Evolutionary conservation across 2,329 filamentous ascomycete species (phyloP).

Genomic region (Apiospora aurea): DNA sequence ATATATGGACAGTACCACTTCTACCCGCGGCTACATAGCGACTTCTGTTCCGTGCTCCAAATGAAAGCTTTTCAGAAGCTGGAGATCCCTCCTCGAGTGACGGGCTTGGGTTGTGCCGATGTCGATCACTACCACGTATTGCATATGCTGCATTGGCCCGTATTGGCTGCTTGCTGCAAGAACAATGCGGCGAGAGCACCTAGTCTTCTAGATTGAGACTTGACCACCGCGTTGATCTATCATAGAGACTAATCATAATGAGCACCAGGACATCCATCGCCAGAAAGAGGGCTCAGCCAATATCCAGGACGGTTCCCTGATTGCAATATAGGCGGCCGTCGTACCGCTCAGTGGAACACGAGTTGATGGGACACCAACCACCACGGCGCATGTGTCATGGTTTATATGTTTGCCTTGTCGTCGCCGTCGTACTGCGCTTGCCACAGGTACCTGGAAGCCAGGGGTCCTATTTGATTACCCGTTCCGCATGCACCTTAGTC

Average conservation of each 20-base stretch:
- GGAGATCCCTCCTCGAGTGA: not conserved
- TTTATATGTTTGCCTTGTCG: not conserved
- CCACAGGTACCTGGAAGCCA: not conserved
- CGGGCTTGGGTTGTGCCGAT: not conserved
- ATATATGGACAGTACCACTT: not conserved
- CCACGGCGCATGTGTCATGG: not conserved
- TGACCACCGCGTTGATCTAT: not conserved
- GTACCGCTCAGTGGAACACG: constrained; percentile 3
- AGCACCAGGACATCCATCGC: not conserved
- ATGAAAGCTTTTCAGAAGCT: not conserved
- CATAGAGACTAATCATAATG: not conserved
- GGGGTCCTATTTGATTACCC: not conserved
- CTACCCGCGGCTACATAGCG: not conserved
- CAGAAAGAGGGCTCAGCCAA: too few relatives aligned
- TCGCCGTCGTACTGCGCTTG: not conserved
- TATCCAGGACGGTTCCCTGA: not conserved
- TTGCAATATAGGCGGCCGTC: not conserved
- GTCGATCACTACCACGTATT: constrained; percentile 13
- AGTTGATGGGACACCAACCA: not conserved
- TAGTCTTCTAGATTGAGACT: not conserved
- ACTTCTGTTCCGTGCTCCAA: not conserved
- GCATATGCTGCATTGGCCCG: constrained; percentile 11
- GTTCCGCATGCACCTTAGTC: not conserved
- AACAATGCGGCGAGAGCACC: not conserved
- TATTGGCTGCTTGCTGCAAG: not conserved